Base-by-base conservation (phyloP, 2,329 filamentous ascomycete species). In the Alternaria brassicicola region DNA sequence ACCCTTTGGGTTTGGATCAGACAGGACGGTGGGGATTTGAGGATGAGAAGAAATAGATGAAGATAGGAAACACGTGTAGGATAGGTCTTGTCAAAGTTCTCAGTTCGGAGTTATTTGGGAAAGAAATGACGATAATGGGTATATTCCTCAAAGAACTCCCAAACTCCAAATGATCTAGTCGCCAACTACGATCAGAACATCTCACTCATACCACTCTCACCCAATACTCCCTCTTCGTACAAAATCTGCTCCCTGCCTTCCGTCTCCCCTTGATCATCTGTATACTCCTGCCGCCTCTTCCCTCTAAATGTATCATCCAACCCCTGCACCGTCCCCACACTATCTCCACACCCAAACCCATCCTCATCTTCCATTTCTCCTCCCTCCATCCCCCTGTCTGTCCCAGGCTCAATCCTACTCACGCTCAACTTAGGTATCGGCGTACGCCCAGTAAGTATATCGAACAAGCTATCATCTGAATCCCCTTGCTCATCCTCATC, bases 381-480 rank as follows among this genome's bases (percentile, higher is more conserved):
- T 3, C 43, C 47, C 17, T 38, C 35, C 38, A 5, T 10, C 5
- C 46, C 47, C 36, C 46, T 49, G n/a, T 53, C 39, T 68, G n/a
- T 53, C 67, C n/a, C 54, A 33, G 35, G 25, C 46, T 13, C 6
- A 9, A 31, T 36, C 35, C 10, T 45, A 12, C n/a, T 31, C 23
- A 38, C 23, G n/a, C 61, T 55, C 21, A 72, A 38, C 12, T 67
- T 71, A 12, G 78, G 78, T 36, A 79, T 64, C 1, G 79, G 77
- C 43, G 76, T 82, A n/a, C 78, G 67, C 0, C 81, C 81, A 1
- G 80, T 81, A 12, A 83, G 66, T 6, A 83, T 79, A 23, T 83
- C 80, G 48, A 79, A 80, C 23, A 83, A 62, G 39, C 79, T 82
- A 61, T 83, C 81, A 26, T 83, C 80, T 51, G 76, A 79, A 5